Evolutionary conservation across 305 asterid genomes (phyloP).

Genomic region (Stenogyne calaminthoides): DNA sequence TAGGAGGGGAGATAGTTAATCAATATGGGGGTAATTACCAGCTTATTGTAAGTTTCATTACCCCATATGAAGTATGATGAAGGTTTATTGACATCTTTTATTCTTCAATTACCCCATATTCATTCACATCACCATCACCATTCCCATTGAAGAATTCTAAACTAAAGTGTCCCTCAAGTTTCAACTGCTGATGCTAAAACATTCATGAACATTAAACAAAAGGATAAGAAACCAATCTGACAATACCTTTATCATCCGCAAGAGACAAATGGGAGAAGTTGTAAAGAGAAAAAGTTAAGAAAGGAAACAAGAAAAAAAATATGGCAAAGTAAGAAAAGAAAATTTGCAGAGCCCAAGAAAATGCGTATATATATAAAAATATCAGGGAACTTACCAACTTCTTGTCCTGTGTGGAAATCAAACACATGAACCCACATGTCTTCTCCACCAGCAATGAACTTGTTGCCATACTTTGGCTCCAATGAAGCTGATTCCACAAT

Average conservation of each 20-base stretch:
- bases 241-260: neutral
- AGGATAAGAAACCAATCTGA: neutral
- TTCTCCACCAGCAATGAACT: constrained; percentile 96
- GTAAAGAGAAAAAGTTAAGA: neutral
- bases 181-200: too few relatives aligned
- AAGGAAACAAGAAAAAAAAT: neutral
- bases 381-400: constrained; percentile 59
- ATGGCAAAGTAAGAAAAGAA: neutral
- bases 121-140: too few relatives aligned
- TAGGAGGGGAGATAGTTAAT: too few relatives aligned
- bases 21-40: too few relatives aligned
- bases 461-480: constrained; percentile 89
- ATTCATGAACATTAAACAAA: too few relatives aligned
- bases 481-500: constrained; percentile 89
- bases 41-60: too few relatives aligned
- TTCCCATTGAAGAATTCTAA: too few relatives aligned
- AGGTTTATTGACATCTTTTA: too few relatives aligned
- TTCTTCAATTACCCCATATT: too few relatives aligned
- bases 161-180: too few relatives aligned
- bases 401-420: constrained; percentile 86
- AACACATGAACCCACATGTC: constrained; percentile 95
- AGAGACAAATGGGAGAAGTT: neutral
- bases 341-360: neutral
- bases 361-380: neutral
- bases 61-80: too few relatives aligned